Conservation (phyloP, 2,329 filamentous ascomycete genomes). For the Alternaria panax region DNA sequence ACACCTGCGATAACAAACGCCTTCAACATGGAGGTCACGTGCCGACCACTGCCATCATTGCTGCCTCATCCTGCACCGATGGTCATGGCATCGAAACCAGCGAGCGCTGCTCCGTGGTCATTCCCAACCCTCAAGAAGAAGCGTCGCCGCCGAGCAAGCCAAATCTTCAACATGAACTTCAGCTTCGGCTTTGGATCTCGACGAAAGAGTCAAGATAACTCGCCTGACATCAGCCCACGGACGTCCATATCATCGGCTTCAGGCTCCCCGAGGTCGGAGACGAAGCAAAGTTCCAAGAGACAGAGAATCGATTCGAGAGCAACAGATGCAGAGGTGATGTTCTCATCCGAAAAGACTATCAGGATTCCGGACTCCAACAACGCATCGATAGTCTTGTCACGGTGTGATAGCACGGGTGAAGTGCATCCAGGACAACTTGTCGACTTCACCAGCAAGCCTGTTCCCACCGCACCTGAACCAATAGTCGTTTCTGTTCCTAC, state of each 20-base stretch:
- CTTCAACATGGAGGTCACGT: constrained; percentile 12
- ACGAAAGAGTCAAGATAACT: constrained; percentile 11
- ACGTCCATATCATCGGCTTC: constrained; percentile 17
- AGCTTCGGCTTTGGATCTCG: constrained; percentile 15
- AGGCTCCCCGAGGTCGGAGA: background rate
- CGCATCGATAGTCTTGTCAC: background rate
- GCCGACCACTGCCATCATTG: constrained; percentile 7
- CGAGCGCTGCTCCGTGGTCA: constrained; percentile 10
- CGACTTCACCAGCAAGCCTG: constrained; percentile 13
- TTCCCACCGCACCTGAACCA: background rate
- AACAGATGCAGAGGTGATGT: background rate
- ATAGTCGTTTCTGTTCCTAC: background rate
- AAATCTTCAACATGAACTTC: constrained; percentile 24
- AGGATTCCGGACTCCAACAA: background rate
- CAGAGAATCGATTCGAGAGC: constrained; percentile 20
- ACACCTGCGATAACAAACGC: constrained; percentile 10
- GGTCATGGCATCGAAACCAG: background rate
- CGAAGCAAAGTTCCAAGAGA: constrained; percentile 16
- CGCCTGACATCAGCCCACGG: constrained; percentile 22
- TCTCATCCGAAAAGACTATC: background rate
- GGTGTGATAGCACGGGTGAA: constrained; percentile 3
- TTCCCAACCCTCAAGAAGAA: constrained; percentile 16
- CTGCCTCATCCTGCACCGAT: constrained; percentile 1
- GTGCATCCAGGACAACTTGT: constrained; percentile 21
- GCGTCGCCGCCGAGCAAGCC: constrained; percentile 8